Evolutionary conservation across 2,329 filamentous ascomycete genomes (phyloP), one percentile per base, ranked within the genome.

Genomic region (Cercospora sp.): DNA sequence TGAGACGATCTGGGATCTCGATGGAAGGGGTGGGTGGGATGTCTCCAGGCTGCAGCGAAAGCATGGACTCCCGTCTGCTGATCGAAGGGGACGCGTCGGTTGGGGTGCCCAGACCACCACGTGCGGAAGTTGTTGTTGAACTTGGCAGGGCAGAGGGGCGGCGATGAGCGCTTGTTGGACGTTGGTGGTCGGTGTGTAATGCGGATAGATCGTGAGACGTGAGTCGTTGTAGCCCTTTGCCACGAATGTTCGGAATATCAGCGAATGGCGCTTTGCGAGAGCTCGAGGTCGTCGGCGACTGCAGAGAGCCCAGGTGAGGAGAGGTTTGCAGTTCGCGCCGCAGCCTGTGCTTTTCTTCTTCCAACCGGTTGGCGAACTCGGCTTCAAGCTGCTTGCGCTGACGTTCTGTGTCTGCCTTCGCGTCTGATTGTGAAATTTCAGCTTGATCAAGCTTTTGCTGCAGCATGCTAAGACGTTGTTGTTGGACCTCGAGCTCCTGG

Each of bases 281-380:
- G 2, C 77, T 77, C 26, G 70, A 71, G 9, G 77, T 74, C 0
- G 79, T 77, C 4, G 74, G 73, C 7, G 80, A 81, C 40, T 80
- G 78, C 77, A 75, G 20, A 79, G 78, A 5, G 80, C 73, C 64
- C 76, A 76, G 40, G 3, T 65, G 72, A 33, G 74, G 77, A 69
- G 67, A 62, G n/a, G 63, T 60, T 6, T 64, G 57, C 33, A 68
- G 16, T 65, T 72, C 72, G 85, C 85, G 67, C 84, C 82, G 84
- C 85, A 86, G 88, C 77, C 85, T 89, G 12, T 80, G 77, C 72
- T 84, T 86, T 78, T 91, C 89, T 69, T 91, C 89, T 67, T 91
- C 89, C 0, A 91, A 74, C 55, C 85, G 84, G 64, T 88, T 85
- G 40, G 84, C 77, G 69, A 87, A 78, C 26, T 88, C 86, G 13